phyloP scores from a whole-genome alignment of 345 rosid species.

The Citrus mangshanensis region DNA sequence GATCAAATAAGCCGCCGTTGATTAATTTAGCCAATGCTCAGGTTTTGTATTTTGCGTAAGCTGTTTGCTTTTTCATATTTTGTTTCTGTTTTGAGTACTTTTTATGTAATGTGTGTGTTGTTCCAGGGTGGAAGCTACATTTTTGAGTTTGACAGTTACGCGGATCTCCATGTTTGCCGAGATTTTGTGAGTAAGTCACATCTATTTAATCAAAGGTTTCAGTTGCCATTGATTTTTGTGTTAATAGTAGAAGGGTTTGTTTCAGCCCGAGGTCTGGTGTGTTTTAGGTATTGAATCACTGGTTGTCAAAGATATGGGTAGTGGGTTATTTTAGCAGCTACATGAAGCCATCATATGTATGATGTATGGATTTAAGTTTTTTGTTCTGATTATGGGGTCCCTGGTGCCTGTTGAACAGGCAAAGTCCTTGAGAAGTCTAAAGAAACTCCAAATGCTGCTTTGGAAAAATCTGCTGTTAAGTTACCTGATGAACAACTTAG shows the following conservation, averaged over 20 bases:
- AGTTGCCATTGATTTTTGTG: not conserved
- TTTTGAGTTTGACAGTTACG: constrained; percentile 76
- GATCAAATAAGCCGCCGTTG: constrained; percentile 81
- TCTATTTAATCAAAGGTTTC: not conserved
- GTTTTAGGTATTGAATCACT: no score
- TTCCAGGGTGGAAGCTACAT: constrained; percentile 71
- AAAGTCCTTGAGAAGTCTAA: constrained; percentile 62
- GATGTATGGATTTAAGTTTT: constrained; percentile 7
- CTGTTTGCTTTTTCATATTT: not conserved
- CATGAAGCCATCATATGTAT: not conserved
- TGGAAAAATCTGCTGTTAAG: constrained; percentile 39
- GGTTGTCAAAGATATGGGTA: no score
- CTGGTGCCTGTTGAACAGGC: constrained; percentile 39
- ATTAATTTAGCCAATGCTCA: constrained; percentile 74
- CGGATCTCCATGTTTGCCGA: constrained; percentile 75
- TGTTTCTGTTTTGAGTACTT: not conserved
- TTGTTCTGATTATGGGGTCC: constrained; percentile 3
- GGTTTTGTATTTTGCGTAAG: constrained; percentile 33
- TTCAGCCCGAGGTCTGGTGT: no score
- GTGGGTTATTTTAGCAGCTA: no score
- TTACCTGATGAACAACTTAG: constrained; percentile 66
- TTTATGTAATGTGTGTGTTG: constrained; percentile 2
- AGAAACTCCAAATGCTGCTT: constrained; percentile 58
- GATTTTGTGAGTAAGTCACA: constrained; percentile 71
- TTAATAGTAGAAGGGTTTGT: not conserved